Evolutionary conservation across 2,329 filamentous ascomycete species (phyloP).

Genomic region (Trematosphaeria pertusa): DNA sequence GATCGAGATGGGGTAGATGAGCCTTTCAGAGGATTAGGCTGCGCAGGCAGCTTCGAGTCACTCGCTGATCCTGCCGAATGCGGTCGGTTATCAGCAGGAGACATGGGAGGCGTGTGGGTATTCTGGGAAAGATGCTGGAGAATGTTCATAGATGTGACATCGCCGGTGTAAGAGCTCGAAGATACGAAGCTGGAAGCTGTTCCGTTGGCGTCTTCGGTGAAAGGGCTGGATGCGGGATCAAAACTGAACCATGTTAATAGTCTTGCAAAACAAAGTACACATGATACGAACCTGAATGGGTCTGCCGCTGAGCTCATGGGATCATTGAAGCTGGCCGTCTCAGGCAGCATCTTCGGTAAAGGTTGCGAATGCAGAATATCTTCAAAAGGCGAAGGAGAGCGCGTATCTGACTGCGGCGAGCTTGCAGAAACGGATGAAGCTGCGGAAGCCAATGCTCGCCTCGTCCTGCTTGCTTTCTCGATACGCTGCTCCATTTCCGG

Average conservation of each 20-base stretch:
- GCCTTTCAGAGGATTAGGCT: conserved; percentile 34
- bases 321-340: conserved; percentile 36
- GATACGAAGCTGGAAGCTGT: conserved; percentile 36
- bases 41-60: conserved; percentile 21
- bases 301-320: conserved; percentile 36
- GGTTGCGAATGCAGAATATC: conserved; percentile 30
- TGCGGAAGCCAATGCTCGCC: conserved; percentile 46
- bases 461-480: conserved; percentile 63
- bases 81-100: conserved; percentile 40
- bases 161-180: conserved; percentile 34
- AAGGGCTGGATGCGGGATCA: conserved; percentile 38
- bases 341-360: conserved; percentile 26
- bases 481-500: conserved; percentile 65
- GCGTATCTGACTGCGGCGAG: conserved; percentile 41
- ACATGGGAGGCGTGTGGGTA: conserved; percentile 47
- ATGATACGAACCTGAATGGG: conserved; percentile 39
- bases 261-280: background rate
- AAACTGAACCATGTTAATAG: conserved; percentile 37
- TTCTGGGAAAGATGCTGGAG: conserved; percentile 45
- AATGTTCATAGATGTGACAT: conserved; percentile 41
- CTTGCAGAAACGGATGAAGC: conserved; percentile 42
- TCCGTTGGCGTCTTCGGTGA: conserved; percentile 27
- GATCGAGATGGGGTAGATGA: conserved; percentile 42
- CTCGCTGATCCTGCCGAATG: conserved; percentile 32
- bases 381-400: conserved; percentile 37